Evolutionary conservation across 75 land plant genomes (phyloP).

Genomic region (Chamaecyparis obtusa): DNA sequence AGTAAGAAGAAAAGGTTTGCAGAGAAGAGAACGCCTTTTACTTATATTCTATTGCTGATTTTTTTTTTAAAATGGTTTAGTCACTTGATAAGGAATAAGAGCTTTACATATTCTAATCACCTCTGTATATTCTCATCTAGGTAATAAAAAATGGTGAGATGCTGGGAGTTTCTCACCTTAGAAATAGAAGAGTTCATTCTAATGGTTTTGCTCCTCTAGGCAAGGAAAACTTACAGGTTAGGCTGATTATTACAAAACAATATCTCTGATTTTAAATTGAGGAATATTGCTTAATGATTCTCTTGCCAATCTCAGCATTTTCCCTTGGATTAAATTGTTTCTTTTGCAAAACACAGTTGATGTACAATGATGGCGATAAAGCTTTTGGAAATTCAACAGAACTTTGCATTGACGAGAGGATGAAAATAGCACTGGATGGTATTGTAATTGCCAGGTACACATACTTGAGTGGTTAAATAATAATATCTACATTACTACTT

Average conservation of each 20-base stretch:
- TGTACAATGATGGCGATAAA: conserved; percentile 99
- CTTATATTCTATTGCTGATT: background rate
- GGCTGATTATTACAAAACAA: background rate
- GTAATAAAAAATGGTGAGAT: conserved; percentile 99
- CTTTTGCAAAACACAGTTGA: conserved; percentile 60
- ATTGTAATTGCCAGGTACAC: conserved; percentile 85
- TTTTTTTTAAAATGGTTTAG: conserved; percentile 4
- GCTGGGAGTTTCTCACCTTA: conserved; percentile 94
- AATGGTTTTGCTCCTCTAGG: conserved; percentile 84
- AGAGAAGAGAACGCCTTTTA: background rate
- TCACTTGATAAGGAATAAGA: background rate
- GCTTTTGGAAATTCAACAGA: conserved; percentile 96
- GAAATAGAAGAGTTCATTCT: conserved; percentile 90
- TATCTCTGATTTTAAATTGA: background rate
- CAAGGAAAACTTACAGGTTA: conserved; percentile 81
- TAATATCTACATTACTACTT: background rate
- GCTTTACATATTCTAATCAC: background rate
- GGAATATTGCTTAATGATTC: conserved; percentile 5
- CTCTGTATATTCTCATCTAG: conserved; percentile 30
- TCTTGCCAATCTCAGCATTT: background rate
- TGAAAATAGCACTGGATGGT: conserved; percentile 88
- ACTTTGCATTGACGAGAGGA: conserved; percentile 83
- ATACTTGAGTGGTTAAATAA: background rate
- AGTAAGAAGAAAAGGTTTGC: background rate
- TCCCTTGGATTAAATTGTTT: background rate